Evolutionary conservation across 2,329 filamentous ascomycete genomes (phyloP).

Genomic region (Cytospora piceae): DNA sequence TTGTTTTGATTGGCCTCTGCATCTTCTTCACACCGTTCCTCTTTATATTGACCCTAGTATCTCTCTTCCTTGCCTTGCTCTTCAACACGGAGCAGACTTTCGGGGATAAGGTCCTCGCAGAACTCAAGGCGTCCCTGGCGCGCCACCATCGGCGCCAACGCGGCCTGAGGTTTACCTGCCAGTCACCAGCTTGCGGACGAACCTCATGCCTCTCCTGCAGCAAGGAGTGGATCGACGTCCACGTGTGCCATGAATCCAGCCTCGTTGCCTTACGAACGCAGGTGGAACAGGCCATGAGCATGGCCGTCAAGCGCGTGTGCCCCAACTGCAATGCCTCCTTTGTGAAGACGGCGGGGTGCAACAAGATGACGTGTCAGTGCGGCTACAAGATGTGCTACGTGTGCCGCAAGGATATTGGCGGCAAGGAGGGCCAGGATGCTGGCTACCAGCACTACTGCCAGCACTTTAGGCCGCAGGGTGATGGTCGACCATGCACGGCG

Average conservation of each 20-base stretch:
- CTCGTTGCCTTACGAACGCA: conserved; percentile 82
- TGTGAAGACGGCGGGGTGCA: conserved; percentile 92
- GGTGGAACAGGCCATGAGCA: conserved; percentile 90
- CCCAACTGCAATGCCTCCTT: conserved; percentile 90
- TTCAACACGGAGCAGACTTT: conserved; percentile 49
- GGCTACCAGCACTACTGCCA: conserved; percentile 96
- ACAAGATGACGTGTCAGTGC: conserved; percentile 94
- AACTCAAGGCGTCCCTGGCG: conserved; percentile 63
- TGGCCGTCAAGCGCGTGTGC: conserved; percentile 93
- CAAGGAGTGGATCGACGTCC: conserved; percentile 84
- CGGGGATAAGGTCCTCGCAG: conserved; percentile 45
- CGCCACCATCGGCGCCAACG: conserved; percentile 72
- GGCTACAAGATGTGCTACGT: conserved; percentile 99
- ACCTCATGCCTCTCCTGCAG: conserved; percentile 80
- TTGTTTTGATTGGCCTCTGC: conserved; percentile 56
- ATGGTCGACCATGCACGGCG: conserved; percentile 70
- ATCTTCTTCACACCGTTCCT: conserved; percentile 60
- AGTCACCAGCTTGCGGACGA: conserved; percentile 67
- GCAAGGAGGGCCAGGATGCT: conserved; percentile 52
- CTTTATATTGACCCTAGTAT: conserved; percentile 54
- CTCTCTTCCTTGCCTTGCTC: conserved; percentile 50
- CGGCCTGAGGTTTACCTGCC: conserved; percentile 78
- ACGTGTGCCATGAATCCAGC: conserved; percentile 86
- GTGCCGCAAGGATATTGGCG: conserved; percentile 75
- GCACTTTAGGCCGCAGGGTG: conserved; percentile 84